Base-by-base conservation (phyloP, 176 grass and related monocot species). In the Miscanthus lutarioriparius region DNA sequence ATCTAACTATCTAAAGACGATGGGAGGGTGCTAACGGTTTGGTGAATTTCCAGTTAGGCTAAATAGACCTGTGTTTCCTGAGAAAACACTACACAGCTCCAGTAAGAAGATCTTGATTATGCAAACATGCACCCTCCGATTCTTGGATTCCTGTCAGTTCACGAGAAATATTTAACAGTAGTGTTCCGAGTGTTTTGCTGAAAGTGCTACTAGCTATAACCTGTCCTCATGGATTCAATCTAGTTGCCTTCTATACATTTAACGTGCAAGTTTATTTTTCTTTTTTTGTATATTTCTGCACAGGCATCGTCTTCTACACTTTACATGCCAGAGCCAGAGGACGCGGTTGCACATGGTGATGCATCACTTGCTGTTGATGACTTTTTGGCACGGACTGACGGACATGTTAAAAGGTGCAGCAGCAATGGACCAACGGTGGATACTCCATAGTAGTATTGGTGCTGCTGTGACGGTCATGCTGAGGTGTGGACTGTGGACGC, bases 281-380 rank as follows among this genome's bases (percentile, higher is more conserved):
- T 27, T 20, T 36, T 36, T 7, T 4, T 43, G 68, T 80, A 14
- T 79, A 35, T 59, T 87, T 86, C 37, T 84, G 71, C 38, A 28
- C 84, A 98, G 96, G 87, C 83, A 74, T 92, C 96, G 68, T 77
- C 90, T 53, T 39, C 83, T n/a, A 89, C 74, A 15, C 87, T 98
- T 69, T 95, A 85, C 89, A 95, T 98, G 93, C 96, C 96, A 10
- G 96, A 98, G 75, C 91, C 89, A 83, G 96, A 98, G 84, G 90
- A 93, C 84, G 96, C 96, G 26, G 96, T 95, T 78, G 80, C 96
- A 40, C 96, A 98, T 90, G 96, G 96, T 40, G 96, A 98, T 63
- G 81, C 96, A 47, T 95, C 79, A 45, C 96, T 98, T 86, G 93
- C 91, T 1, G 91, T 98, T 49, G 90, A 94, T 39, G 89, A 98